phyloP scores from a whole-genome alignment of 176 grass and related monocot genomes.

The Aegilops speltoides region DNA sequence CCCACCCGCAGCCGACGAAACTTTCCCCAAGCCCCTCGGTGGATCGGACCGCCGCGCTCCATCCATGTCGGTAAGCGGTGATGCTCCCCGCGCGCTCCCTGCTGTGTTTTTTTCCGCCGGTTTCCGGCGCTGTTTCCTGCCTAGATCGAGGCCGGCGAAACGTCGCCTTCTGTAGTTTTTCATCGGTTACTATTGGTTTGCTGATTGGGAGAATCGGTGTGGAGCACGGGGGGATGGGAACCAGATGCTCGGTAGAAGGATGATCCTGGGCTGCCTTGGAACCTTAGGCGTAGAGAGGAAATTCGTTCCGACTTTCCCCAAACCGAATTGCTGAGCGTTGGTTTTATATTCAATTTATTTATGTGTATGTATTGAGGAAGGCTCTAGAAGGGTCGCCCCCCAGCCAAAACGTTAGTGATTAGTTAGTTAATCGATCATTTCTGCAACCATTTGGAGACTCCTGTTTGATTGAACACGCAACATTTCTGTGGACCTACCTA shows the following conservation, averaged over 20 bases:
- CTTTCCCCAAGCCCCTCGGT: not conserved
- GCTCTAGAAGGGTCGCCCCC: not conserved
- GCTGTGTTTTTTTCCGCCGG: not conserved
- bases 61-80: conserved; percentile 58
- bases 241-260: not conserved
- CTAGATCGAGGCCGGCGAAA: conserved; percentile 14
- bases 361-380: not conserved
- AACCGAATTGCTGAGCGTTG: not conserved
- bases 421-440: not conserved
- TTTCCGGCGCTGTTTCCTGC: not conserved
- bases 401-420: not conserved
- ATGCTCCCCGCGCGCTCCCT: not conserved
- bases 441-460: not conserved
- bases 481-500: too few species aligned
- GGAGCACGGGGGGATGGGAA: not conserved
- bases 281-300: not conserved
- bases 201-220: not conserved
- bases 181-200: not conserved
- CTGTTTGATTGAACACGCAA: not conserved
- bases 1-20: not conserved
- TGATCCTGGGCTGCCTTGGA: not conserved
- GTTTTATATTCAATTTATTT: not conserved
- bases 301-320: not conserved
- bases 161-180: too few species aligned
- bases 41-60: conserved; percentile 13